These are phyloP conservation scores for Picocystis salinarum DNA, from an alignment of 139 green algal genomes.

Conservation along the genomic window DNA sequence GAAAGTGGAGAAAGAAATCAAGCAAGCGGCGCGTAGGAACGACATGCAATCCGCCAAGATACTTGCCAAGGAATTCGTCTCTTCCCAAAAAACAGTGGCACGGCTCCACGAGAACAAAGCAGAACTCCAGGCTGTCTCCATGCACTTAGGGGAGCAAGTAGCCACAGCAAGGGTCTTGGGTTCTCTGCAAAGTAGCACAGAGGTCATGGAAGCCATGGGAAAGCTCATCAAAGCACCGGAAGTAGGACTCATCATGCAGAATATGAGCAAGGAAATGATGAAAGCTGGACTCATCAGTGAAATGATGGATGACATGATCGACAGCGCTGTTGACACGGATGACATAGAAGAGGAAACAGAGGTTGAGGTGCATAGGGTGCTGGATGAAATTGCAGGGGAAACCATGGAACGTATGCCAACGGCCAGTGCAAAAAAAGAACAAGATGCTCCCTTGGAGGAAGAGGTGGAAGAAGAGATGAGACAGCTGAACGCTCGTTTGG, in stretches of 20 bases:
- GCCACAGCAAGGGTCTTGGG: slow-evolving; percentile 42
- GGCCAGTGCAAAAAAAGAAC: too few species aligned
- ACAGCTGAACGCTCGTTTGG: too few species aligned
- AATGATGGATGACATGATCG: slow-evolving; percentile 60
- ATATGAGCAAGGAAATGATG: slow-evolving; percentile 75
- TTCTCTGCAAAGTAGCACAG: slow-evolving; percentile 41
- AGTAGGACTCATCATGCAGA: slow-evolving; percentile 50
- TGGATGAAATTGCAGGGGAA: slow-evolving; percentile 20
- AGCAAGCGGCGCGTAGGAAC: slow-evolving; percentile 52
- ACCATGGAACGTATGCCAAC: not conserved
- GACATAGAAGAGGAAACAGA: slow-evolving; percentile 56
- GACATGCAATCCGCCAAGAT: slow-evolving; percentile 36
- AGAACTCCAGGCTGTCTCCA: slow-evolving; percentile 34
- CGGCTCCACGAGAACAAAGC: slow-evolving; percentile 65
- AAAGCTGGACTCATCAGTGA: slow-evolving; percentile 78
- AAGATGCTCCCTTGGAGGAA: too few species aligned
- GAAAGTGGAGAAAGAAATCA: slow-evolving; percentile 45
- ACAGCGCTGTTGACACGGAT: slow-evolving; percentile 36
- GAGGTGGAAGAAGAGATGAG: too few species aligned
- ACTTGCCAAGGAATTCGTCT: slow-evolving; percentile 56
- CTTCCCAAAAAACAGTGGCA: slow-evolving; percentile 30
- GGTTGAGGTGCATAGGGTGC: slow-evolving; percentile 28
- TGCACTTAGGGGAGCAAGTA: slow-evolving; percentile 60
- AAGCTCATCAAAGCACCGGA: slow-evolving; percentile 49
- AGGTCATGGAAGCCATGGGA: slow-evolving; percentile 63